Base-by-base conservation (phyloP, 176 grass and related monocot genomes). In the Musa acuminata region DNA sequence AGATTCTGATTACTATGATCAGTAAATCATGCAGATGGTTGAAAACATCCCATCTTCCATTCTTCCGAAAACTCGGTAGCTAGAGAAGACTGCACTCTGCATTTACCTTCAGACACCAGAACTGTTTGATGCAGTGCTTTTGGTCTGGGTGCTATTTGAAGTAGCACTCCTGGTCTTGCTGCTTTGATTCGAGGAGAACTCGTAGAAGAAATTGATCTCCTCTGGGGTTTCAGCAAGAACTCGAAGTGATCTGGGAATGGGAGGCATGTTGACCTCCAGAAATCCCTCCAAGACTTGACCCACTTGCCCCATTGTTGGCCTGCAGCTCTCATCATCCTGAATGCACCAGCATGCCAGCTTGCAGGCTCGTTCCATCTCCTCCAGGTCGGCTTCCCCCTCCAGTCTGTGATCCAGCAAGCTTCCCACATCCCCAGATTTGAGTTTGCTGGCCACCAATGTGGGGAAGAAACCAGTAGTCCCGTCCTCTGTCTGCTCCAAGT, bases 341-440 rank as follows among this genome's bases (percentile, higher is more conserved):
- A 96, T 96, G 69, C 92, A 92, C 92, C 92, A 96, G 52, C 84
- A 96, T 48, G 92, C 92, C 23, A 89, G 80, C 73, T 89, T 96
- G 66, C 86, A 96, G 67, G 92, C 87, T 70, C 78, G 92, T 64
- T 79, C 85, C 29, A 96, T 49, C 74, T 96, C 92, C 53, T 83
- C 82, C 79, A 69, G 19, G 68, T 80, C 71, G 55, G 68, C 84
- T 77, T 86, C 80, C 55, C 82, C 87, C 27, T 83, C 77, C 62
- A 96, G 72, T 69, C 83, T 89, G 57, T 73, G 52, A 73, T 96
- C 92, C 62, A 92, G 35, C 82, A 96, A 80, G 35, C 71, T 77
- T 48, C 51, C 35, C 2, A 92, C 68, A 63, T 87, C 89, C 12
- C 92, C 92, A 80, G 89, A 82, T 26, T 72, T 77, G 55, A 92